A percentile compares a stretch with the other conserved stretches of the same genome.
These are phyloP conservation scores for Leavenworthia alabamica DNA, from an alignment of 345 rosid genomes.

Conservation along the genomic window DNA sequence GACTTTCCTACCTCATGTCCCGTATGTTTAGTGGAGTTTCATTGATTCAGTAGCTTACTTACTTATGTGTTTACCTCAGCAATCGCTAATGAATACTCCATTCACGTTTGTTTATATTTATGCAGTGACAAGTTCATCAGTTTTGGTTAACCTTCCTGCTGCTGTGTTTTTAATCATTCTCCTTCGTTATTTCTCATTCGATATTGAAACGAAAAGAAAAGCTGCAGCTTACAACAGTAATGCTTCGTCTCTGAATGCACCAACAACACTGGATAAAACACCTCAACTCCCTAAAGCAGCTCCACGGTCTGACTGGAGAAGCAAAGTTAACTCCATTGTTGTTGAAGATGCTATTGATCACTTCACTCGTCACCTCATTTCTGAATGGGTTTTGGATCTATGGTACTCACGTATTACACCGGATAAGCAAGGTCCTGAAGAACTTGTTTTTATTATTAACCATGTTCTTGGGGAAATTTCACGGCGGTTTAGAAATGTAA, in stretches of 20 bases:
- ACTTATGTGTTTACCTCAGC: background rate
- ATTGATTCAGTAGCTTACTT: conserved; percentile 9
- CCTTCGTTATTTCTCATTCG: conserved; percentile 78
- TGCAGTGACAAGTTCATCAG: conserved; percentile 96
- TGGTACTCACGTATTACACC: conserved; percentile 92
- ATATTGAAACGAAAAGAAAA: conserved; percentile 72
- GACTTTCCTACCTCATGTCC: conserved; percentile 88
- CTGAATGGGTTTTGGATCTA: conserved; percentile 89
- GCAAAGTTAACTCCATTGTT: conserved; percentile 79
- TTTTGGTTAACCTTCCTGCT: conserved; percentile 89
- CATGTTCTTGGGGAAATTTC: conserved; percentile 79
- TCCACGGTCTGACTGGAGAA: conserved; percentile 66
- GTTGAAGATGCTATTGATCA: conserved; percentile 88
- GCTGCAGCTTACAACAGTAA: conserved; percentile 60
- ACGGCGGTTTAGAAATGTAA: conserved; percentile 67
- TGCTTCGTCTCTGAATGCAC: conserved; percentile 30
- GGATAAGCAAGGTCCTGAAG: conserved; percentile 90
- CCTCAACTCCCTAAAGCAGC: conserved; percentile 39
- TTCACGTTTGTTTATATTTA: conserved; percentile 21
- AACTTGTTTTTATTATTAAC: conserved; percentile 63
- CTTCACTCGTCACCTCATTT: conserved; percentile 70
- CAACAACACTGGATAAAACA: conserved; percentile 39
- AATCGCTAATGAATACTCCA: conserved; percentile 10
- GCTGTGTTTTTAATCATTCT: conserved; percentile 70
- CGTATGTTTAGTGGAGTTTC: conserved; percentile 41